Percentiles rank a stretch among this genome's conserved stretches.
Conservation (phyloP, 768 basidiomycete genomes). For the Naganishia antarctica region DNA sequence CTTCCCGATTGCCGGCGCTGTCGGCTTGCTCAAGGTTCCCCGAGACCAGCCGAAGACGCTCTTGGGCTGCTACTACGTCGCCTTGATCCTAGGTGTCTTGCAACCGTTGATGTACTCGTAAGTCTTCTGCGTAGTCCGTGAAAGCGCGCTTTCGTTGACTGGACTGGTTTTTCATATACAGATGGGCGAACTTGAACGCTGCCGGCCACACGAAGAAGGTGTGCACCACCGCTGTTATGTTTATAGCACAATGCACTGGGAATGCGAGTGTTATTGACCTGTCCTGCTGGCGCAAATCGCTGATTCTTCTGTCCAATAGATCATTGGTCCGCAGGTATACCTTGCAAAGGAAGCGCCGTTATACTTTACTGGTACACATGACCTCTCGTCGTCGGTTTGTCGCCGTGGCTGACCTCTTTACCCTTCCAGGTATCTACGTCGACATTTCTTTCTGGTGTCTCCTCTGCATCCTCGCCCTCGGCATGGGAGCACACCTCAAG, state of each 20-base stretch:
- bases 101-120: constrained; percentile 21
- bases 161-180: constrained; percentile 24
- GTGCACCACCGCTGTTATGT: constrained; percentile 36
- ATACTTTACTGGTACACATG: constrained; percentile 40
- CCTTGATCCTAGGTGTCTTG: constrained; percentile 34
- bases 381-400: neutral
- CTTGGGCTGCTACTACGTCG: constrained; percentile 28
- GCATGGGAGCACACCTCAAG: constrained; percentile 41
- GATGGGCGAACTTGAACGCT: constrained; percentile 39
- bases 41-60: constrained; percentile 32
- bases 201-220: constrained; percentile 39
- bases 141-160: too few relatives aligned
- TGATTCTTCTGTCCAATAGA: constrained; percentile 10
- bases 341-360: constrained; percentile 36
- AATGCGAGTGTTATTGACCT: constrained; percentile 28
- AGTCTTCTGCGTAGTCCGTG: too few relatives aligned
- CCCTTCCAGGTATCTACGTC: constrained; percentile 35
- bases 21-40: constrained; percentile 37
- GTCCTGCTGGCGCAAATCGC: neutral
- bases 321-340: constrained; percentile 46
- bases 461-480: constrained; percentile 35
- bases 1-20: constrained; percentile 44
- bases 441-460: constrained; percentile 43
- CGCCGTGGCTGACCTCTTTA: neutral
- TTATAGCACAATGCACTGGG: constrained; percentile 37